phyloP scores from a whole-genome alignment of 148 eudicot genomes.

The Fallopia convolvulus region DNA sequence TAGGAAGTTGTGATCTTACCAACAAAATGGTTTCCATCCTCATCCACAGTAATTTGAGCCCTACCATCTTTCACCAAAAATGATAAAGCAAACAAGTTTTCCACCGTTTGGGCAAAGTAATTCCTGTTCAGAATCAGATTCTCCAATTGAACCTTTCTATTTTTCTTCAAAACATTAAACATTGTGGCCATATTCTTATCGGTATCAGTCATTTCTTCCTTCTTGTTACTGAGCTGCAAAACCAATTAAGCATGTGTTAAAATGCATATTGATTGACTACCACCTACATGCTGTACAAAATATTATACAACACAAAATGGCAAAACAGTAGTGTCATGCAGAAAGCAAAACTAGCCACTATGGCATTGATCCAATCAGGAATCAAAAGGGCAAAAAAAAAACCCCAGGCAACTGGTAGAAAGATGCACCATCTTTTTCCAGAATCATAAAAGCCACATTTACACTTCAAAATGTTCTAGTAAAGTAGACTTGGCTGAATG shows the following conservation, averaged over 20 bases:
- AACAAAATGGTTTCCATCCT: constrained; percentile 62
- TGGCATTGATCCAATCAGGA: neutral
- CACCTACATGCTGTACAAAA: neutral
- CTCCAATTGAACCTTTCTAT: constrained; percentile 60
- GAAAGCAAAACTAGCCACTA: neutral
- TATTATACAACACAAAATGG: neutral
- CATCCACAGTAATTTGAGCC: constrained; percentile 53
- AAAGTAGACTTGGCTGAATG: neutral
- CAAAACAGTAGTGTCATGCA: neutral
- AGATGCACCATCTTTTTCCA: neutral
- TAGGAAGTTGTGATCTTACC: constrained; percentile 40
- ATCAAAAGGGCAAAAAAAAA: neutral
- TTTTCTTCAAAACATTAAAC: constrained; percentile 60
- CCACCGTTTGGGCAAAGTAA: constrained; percentile 83
- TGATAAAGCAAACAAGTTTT: constrained; percentile 84
- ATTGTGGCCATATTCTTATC: constrained; percentile 86
- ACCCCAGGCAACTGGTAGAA: neutral
- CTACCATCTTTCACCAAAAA: constrained; percentile 91
- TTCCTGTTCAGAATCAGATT: constrained; percentile 54
- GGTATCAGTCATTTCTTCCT: constrained; percentile 76
- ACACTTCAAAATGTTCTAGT: neutral
- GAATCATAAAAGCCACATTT: neutral
- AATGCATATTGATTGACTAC: neutral
- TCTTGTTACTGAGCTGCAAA: constrained; percentile 56
- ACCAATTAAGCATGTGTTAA: neutral